A percentile compares a stretch with the other conserved stretches of the same genome.
Conservation (phyloP, 176 grass and related monocot genomes). For the Zoysia japonica region DNA sequence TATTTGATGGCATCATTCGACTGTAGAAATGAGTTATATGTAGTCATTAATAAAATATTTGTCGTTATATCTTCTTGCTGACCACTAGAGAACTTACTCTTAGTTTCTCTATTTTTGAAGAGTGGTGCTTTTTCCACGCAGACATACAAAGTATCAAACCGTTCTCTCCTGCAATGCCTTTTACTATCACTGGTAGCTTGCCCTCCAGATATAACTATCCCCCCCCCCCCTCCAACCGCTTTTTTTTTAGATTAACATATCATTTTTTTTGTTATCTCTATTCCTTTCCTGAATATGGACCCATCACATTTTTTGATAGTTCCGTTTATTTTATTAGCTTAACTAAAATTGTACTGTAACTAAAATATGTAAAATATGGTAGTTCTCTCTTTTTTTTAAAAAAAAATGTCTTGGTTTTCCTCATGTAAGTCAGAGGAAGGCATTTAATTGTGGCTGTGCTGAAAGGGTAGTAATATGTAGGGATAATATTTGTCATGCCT, state of each 20-base stretch:
- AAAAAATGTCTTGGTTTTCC: background rate
- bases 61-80: background rate
- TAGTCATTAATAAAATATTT: background rate
- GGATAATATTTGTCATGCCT: background rate
- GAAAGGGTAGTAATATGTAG: background rate
- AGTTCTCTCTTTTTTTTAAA: too few species aligned
- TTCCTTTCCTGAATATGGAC: conserved; percentile 20
- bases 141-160: background rate
- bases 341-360: background rate
- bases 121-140: background rate
- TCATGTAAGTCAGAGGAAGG: background rate
- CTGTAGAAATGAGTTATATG: background rate
- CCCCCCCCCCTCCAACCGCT: too few species aligned
- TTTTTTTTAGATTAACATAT: too few species aligned
- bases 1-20: background rate
- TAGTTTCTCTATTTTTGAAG: conserved; percentile 5
- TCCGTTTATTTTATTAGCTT: background rate
- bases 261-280: background rate
- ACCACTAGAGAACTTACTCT: background rate
- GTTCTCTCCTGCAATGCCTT: background rate
- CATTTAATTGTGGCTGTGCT: background rate
- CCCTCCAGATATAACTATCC: background rate
- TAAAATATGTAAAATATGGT: too few species aligned
- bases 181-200: background rate
- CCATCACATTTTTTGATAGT: background rate